Percentiles rank a stretch among this genome's conserved stretches.
Evolutionary conservation across 148 eudicot genomes (phyloP).

Genomic region (Camellia lanceoleosa): DNA sequence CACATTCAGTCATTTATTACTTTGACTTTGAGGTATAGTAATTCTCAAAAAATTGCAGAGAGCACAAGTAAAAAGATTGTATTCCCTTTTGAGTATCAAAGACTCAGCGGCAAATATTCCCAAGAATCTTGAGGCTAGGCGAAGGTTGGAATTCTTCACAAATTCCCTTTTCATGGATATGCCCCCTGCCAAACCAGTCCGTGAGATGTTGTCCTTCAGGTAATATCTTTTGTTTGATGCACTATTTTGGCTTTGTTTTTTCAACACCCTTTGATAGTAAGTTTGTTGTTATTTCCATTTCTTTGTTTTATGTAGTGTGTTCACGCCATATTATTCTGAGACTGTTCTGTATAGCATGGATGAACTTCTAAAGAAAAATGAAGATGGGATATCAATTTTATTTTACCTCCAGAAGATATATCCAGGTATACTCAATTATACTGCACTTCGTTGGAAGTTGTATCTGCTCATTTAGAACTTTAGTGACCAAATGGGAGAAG

Average conservation of each 20-base stretch:
- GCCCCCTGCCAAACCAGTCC: conserved; percentile 73
- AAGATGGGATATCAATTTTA: conserved; percentile 90
- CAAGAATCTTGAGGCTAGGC: conserved; percentile 81
- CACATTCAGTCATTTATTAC: background rate
- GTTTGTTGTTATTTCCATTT: background rate
- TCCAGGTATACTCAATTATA: conserved; percentile 58
- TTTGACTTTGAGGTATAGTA: conserved; percentile 4
- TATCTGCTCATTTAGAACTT: background rate
- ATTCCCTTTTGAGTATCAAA: conserved; percentile 77
- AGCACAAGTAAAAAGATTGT: conserved; percentile 69
- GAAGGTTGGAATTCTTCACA: conserved; percentile 82
- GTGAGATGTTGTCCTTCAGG: conserved; percentile 95
- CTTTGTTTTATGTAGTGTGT: conserved; percentile 58
- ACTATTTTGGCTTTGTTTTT: background rate
- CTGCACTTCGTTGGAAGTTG: background rate
- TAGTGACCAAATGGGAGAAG: background rate
- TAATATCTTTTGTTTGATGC: conserved; percentile 16
- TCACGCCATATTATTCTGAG: conserved; percentile 96
- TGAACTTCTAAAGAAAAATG: conserved; percentile 85
- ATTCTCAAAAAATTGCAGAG: conserved; percentile 42
- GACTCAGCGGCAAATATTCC: conserved; percentile 91
- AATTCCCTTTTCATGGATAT: conserved; percentile 96
- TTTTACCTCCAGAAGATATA: conserved; percentile 97
- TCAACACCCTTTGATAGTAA: background rate
- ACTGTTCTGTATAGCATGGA: conserved; percentile 78